Base-by-base conservation (phyloP, 1,284 basidiomycete genomes). In the Pterulicium gracile region DNA sequence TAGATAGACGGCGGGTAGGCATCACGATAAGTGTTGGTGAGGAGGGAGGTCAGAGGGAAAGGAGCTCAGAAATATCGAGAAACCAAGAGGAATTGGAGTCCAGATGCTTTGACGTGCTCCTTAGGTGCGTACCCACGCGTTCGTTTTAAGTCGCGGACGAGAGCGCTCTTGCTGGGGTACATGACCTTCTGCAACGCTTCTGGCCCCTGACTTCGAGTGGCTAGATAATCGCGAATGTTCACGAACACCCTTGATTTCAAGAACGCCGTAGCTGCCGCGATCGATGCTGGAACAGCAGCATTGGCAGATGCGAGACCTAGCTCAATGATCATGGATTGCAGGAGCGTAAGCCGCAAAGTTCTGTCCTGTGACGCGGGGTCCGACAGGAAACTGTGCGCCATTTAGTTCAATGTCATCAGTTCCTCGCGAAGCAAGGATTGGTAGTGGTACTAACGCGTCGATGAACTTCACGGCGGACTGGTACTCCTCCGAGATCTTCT, bases 151-250 rank as follows among this genome's bases (percentile, higher is more conserved):
- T 77, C 72, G 54, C 70, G 75, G 47, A 79, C 68, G 48, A 87
- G 68, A 1, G 81, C 73, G 18, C 51, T 70, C 50, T 72, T 70
- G 58, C 63, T 81, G 3, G 79, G 74, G 51, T 80, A 73, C 71
- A 87, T 69, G 46, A 78, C 72, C 35, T 63, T 54, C 48, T 67
- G 73, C 22, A 88, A 64, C n/a, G 78, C 81, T 13, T 68, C 69
- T 22, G 72, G 73, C 1, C 82, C 82, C 54, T 78, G 67, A 48
- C 64, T 67, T 35, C 84, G 78, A 32, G 72, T 71, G n/a, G 72
- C 70, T 49, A 86, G 67, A 59, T 88, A 87, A 51, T 87, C 82
- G 44, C 70, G 69, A 49, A 88, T 72, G 55, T 84, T 85, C 34
- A 87, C 55, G 58, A 86, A 85, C 0, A 68, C 81, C 42, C 68